phyloP scores from a whole-genome alignment of 176 grass and related monocot genomes.

The Avena atlantica region DNA sequence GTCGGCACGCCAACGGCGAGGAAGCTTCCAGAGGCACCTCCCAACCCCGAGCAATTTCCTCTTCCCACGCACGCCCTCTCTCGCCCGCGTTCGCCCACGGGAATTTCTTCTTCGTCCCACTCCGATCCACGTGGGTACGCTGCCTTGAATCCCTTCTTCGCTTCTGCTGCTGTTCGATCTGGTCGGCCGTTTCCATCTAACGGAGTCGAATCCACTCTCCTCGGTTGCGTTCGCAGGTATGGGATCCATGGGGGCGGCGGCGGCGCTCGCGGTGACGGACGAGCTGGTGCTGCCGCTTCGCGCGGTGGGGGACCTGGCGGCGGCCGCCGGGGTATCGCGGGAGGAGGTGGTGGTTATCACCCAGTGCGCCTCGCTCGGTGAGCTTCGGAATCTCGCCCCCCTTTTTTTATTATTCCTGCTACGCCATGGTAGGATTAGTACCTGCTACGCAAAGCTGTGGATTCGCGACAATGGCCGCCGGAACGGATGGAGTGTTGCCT shows the following conservation, averaged over 20 bases:
- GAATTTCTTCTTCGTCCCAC: too few species aligned
- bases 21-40: not conserved
- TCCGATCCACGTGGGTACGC: too few species aligned
- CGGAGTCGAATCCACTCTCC: not conserved
- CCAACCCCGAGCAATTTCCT: not conserved
- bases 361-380: constrained; percentile 72
- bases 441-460: too few species aligned
- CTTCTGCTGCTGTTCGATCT: not conserved
- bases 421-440: not conserved
- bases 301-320: constrained; percentile 61
- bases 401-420: too few species aligned
- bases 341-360: constrained; percentile 78
- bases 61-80: not conserved
- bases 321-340: constrained; percentile 52
- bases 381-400: not conserved
- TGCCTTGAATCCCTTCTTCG: not conserved
- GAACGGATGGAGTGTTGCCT: too few species aligned
- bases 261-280: constrained; percentile 66
- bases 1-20: not conserved
- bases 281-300: constrained; percentile 67
- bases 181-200: not conserved
- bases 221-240: not conserved
- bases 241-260: constrained; percentile 42
- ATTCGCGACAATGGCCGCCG: too few species aligned
- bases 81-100: not conserved